Base-by-base conservation (phyloP, 2,329 filamentous ascomycete genomes). In the Paracoccidioides brasiliensis region DNA sequence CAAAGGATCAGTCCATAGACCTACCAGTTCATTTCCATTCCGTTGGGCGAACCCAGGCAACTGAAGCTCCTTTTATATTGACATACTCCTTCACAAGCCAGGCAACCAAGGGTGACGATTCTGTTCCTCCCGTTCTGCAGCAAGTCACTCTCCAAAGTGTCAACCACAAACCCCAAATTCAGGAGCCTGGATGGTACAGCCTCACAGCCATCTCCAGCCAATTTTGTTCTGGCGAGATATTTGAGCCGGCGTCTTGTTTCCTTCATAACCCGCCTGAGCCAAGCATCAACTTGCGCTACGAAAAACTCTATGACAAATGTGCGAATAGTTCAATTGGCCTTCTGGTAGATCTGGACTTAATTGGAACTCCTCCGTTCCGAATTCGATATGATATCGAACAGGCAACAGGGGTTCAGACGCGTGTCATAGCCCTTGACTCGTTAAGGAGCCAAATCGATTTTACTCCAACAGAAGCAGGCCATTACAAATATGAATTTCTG, bases 161-260 rank as follows among this genome's bases (percentile, higher is more conserved):
- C 4, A 74, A 79, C 44, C 80, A 88, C 55, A 77, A 78, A 57
- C 85, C 88, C 1, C 73, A 71, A 12, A 88, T 97, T 56, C 82
- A 81, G 32, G 81, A 85, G 38, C 82, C 89, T 33, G 93, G 94
- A 50, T 79, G 96, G 32, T 98, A 98, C 72, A 91, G 86, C 0
- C 72, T 98, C 56, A 85, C 83, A 60, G 82, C 86, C 12, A 81
- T 97, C 6, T 82, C 84, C 1, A 94, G 88, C 55, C 83, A 86
- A 30, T 86, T 83, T 58, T 98, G 93, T 66, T 77, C 82, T 38
- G 93, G 93, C 48, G 90, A 97, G 63, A 83, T 98, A 4, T 79
- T 91, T 60, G 93, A 98, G 68, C 93, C 93, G 33, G 88, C 91
- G 2, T 93, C 90, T n/a, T 97, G 91, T 69, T 77, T 95, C 57